These are phyloP conservation scores for Apiospora sp. DNA, from an alignment of 2,329 filamentous ascomycete species.

Conservation along the genomic window DNA sequence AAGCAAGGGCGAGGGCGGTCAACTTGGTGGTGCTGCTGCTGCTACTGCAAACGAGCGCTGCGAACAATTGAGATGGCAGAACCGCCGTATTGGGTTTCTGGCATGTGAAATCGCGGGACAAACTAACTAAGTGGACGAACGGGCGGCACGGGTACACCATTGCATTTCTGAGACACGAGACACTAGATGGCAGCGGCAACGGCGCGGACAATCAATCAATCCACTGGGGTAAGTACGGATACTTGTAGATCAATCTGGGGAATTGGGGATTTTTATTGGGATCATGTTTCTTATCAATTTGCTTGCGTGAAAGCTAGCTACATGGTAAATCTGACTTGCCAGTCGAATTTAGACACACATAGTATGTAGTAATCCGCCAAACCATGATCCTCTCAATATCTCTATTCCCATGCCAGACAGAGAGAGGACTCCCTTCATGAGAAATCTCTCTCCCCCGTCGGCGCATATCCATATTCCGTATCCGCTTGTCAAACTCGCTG, in stretches of 20 bases:
- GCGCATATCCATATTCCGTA: not conserved
- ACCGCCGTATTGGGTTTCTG: slow-evolving; percentile 19
- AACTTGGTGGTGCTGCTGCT: not conserved
- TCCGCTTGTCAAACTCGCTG: slow-evolving; percentile 16
- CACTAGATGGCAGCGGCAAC: slow-evolving; percentile 15
- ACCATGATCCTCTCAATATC: not conserved
- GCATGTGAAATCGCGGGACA: slow-evolving; percentile 26
- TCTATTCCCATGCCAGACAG: not conserved
- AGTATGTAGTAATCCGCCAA: not conserved
- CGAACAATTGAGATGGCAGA: slow-evolving; percentile 14
- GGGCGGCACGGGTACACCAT: not conserved
- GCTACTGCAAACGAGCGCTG: not conserved
- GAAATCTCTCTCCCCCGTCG: not conserved
- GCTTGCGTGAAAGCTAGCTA: not conserved
- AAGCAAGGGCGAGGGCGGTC: slow-evolving; percentile 10
- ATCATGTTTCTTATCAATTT: slow-evolving; percentile 11
- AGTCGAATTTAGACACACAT: not conserved
- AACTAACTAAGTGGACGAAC: not conserved
- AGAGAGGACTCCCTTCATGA: not conserved
- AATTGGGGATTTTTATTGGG: not conserved
- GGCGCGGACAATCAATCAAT: not conserved
- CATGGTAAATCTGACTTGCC: not conserved
- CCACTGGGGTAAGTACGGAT: not conserved
- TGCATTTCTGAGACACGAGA: not conserved
- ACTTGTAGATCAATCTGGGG: not conserved